Evolutionary conservation across 805 yeast species (phyloP), one percentile per base, ranked within the genome.

Genomic region (Wickerhamomyces mucosus): DNA sequence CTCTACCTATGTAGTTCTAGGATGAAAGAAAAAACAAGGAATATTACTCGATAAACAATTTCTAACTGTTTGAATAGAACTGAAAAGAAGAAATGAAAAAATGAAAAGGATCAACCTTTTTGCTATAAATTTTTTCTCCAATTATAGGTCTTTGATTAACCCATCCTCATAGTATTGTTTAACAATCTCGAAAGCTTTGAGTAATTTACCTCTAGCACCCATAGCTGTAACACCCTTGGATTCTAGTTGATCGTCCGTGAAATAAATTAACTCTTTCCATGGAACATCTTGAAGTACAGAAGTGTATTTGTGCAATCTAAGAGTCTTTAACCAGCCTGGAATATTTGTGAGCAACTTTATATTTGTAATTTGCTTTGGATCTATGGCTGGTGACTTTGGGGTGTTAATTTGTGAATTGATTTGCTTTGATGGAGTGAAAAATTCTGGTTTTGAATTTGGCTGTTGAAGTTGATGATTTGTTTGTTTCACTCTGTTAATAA

Each of bases 251-350:
- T 59, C 68, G 51, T 89, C 95, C 37, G 64, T 64, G 41, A 82
- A 62, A 41, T 72, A 72, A 37, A 92, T 69, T 61, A 92, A 66
- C 27, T 79, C 82, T 40, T 68, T 63, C 97, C 98, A 92, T 17
- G 69, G 65, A 41, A 78, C 64, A 39, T 74, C 76, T 46, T 78
- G 73, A 41, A 92, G 65, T 36, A 81, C 80, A 21, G 77, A 86
- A 1, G 97, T 88, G 60, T 92, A 92, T 58, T 92, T 92, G 65
- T 92, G 99, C 48, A 92, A 66, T 41, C 99, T 65, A 39, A 89
- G 63, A 10, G 86, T 68, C 55, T 94, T 79, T 55, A 92, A 66
- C 98, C 98, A 92, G 8, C 80, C 78, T 3, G 96, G 95, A 29
- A 92, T 75, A 51, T 92, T 89, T 37, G 63, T 59, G 46, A 92